Base-by-base conservation (phyloP, 768 basidiomycete species). In the Trametes gibbosa region DNA sequence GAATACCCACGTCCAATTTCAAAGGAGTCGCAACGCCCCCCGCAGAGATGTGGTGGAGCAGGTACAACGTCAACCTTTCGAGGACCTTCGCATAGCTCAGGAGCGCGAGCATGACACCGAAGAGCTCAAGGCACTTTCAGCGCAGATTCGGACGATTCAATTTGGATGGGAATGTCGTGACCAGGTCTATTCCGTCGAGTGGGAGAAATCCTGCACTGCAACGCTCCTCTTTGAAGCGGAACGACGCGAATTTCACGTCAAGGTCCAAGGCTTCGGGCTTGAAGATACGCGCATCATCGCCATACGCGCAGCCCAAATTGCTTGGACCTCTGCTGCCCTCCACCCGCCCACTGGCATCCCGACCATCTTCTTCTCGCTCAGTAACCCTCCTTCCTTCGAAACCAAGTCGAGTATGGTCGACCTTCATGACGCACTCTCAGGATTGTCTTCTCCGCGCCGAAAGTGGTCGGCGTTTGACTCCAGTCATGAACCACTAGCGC, bases 151-250 rank as follows among this genome's bases (percentile, higher is more conserved):
- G 4, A 65, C 70, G 4, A 61, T 87, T 25, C 84, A 86, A 63
- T 85, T 85, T 62, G 81, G 83, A 14, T 84, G 84, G 84, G 73
- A 77, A 64, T 86, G 84, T 59, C 76, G 84, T n/a, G 84, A 85
- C 64, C 68, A 72, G 5, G 74, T 77, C 0, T 78, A 82, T 58
- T 89, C 86, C 17, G 68, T 81, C 43, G 85, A 88, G 69, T 84
- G 80, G 77, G 82, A 84, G 69, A 69, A 73, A 24, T 12, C 41
- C 7, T 72, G 69, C 47, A 37, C 53, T 24, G 74, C 75, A n/a
- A 24, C 41, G 14, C 62, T 85, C 27, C 49, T 50, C 35, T 83
- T 70, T 58, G 59, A 75, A 48, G 66, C 73, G 1, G 77, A 83
- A 29, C 73, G 75, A 46, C 73, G 83, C 52, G 81, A 84, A 63